Conservation (phyloP, 2,329 filamentous ascomycete species). For the Diaporthe citriasiana region DNA sequence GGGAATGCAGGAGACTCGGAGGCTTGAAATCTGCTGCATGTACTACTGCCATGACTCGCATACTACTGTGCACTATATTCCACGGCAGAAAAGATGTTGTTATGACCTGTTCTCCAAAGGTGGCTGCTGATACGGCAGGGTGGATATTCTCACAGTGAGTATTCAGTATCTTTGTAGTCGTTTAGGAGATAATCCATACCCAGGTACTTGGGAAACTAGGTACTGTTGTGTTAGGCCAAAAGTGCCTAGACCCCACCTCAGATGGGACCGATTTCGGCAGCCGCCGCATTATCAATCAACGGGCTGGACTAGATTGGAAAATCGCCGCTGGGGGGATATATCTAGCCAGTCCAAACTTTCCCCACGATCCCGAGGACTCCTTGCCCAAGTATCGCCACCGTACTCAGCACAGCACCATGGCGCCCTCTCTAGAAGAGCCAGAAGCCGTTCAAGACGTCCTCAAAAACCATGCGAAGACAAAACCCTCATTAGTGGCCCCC, state of each 20-base stretch:
- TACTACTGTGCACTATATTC: too few species aligned
- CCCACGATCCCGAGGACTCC: neutral
- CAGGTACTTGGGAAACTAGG: neutral
- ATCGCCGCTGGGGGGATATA: conserved; percentile 3
- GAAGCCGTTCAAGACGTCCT: conserved; percentile 78
- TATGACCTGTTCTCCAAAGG: too few species aligned
- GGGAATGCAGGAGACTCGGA: neutral
- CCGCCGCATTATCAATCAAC: conserved; percentile 42
- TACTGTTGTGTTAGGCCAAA: neutral
- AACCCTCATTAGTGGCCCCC: conserved; percentile 89
- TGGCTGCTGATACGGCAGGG: too few species aligned
- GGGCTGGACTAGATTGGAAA: conserved; percentile 2
- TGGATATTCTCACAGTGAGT: too few species aligned
- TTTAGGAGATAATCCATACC: neutral
- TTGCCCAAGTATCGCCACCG: neutral
- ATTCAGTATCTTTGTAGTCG: too few species aligned
- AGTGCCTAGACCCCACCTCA: neutral
- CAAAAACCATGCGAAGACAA: conserved; percentile 80
- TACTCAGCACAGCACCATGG: conserved; percentile 67
- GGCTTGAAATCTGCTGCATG: neutral
- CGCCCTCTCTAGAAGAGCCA: conserved; percentile 83
- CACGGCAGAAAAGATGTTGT: neutral
- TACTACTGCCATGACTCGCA: neutral
- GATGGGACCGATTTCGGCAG: conserved; percentile 40
- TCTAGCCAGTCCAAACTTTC: neutral